Percentiles rank a stretch among this genome's conserved stretches.
Evolutionary conservation across 2,329 filamentous ascomycete species (phyloP).

Genomic region (Diaporthe sp.): DNA sequence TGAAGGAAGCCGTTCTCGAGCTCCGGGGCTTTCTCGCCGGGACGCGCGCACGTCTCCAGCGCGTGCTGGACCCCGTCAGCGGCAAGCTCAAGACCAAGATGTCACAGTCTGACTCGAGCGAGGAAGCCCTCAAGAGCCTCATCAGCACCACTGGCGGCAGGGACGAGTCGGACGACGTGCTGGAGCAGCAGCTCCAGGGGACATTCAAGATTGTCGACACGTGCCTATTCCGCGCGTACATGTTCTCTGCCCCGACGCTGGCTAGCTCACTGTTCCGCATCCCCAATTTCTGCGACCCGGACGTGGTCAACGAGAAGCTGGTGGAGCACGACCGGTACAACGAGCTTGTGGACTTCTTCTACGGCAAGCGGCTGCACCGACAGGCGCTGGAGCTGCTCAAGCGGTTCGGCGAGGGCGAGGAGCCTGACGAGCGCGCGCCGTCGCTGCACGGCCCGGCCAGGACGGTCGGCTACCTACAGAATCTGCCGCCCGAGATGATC

Average conservation of each 20-base stretch:
- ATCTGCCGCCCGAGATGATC: constrained; percentile 86
- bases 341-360: constrained; percentile 96
- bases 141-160: constrained; percentile 62
- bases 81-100: constrained; percentile 71
- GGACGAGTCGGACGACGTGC: constrained; percentile 68
- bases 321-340: constrained; percentile 90
- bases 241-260: constrained; percentile 89
- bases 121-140: constrained; percentile 63
- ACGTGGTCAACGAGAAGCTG: constrained; percentile 93
- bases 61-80: constrained; percentile 72
- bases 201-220: constrained; percentile 92
- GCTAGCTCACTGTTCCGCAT: constrained; percentile 94
- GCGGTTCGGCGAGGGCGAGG: constrained; percentile 78
- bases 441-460: constrained; percentile 83
- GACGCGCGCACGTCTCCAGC: constrained; percentile 77
- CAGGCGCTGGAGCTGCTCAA: constrained; percentile 86
- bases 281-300: constrained; percentile 96
- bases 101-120: constrained; percentile 57
- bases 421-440: constrained; percentile 64
- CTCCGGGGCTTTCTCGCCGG: constrained; percentile 91
- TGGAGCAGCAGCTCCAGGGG: constrained; percentile 78
- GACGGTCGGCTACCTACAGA: constrained; percentile 92
- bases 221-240: constrained; percentile 92
- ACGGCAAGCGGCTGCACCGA: constrained; percentile 92
- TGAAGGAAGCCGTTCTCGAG: constrained; percentile 84